Base-by-base conservation (phyloP, 108 stramenopile genomes). In the Epipyxis sp. region DNA sequence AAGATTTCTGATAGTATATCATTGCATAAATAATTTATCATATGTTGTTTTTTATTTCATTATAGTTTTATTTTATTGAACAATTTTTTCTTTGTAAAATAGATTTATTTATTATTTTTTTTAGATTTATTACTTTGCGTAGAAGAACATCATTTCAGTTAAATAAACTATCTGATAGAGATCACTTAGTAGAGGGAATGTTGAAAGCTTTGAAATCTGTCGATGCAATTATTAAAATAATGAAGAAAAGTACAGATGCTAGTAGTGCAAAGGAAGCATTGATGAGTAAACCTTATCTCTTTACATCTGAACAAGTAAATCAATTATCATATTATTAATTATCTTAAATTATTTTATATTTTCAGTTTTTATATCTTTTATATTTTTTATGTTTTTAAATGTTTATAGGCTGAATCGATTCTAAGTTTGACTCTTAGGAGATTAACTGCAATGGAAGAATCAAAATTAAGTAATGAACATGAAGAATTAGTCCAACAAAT, bases 351-450 rank as follows among this genome's bases (percentile, higher is more conserved):
- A n/a, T n/a, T n/a, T n/a, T n/a, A n/a, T n/a, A n/a, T n/a, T n/a
- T n/a, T n/a, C n/a, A n/a, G n/a, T n/a, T n/a, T n/a, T n/a, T n/a
- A n/a, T n/a, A n/a, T n/a, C n/a, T n/a, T n/a, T n/a, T n/a, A n/a
- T n/a, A n/a, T n/a, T n/a, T n/a, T n/a, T n/a, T n/a, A n/a, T n/a
- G n/a, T n/a, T n/a, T n/a, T n/a, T n/a, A n/a, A n/a, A n/a, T n/a
- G n/a, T n/a, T n/a, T n/a, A n/a, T n/a, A n/a, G n/a, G n/a, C 95
- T 0, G 92, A 95, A 80, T 92, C 95, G 3, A 90, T 98, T 25
- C 87, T 98, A 40, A 86, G 79, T 79, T 81, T 98, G 27, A 90
- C 94, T 69, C 83, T 98, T 42, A 91, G 93, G 2, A 93, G 95
- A 65, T 86, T 98, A 61, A 96, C 95, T 25, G 80, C 90, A 20